phyloP scores from a whole-genome alignment of 2,329 filamentous ascomycete genomes.

The Fusarium ramigenum region DNA sequence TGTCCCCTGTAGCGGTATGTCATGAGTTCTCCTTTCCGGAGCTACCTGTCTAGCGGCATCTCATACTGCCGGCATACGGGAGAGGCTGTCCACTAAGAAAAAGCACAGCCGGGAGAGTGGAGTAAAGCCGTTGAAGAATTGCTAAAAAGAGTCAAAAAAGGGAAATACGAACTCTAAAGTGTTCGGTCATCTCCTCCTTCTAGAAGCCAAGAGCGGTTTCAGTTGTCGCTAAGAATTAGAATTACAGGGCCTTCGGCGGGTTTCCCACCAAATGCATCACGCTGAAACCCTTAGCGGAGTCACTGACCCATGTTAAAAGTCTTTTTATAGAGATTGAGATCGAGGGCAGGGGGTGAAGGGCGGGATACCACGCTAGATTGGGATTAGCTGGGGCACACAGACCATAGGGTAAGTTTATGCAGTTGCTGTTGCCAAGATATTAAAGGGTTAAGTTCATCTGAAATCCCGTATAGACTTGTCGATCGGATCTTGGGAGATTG shows the following conservation, averaged over 20 bases:
- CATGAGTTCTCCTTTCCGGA: neutral
- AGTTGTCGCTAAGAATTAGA: neutral
- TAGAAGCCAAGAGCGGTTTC: neutral
- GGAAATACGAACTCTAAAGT: neutral
- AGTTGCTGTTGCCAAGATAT: neutral
- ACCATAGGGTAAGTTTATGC: neutral
- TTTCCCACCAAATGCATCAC: neutral
- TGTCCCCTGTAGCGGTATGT: neutral
- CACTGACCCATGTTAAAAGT: neutral
- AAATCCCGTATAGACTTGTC: neutral
- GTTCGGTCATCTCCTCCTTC: neutral
- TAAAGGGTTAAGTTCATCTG: neutral
- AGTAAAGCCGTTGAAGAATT: neutral
- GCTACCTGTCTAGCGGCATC: neutral
- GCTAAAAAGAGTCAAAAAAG: neutral
- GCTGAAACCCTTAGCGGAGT: neutral
- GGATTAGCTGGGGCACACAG: neutral
- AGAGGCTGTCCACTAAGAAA: neutral
- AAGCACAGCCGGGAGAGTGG: neutral
- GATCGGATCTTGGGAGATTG: fast-evolving
- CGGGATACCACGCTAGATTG: neutral
- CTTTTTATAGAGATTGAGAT: slow-evolving; percentile 7
- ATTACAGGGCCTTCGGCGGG: neutral
- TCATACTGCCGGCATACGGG: neutral
- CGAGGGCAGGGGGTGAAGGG: neutral